Percentiles rank a stretch among this genome's conserved stretches.
Evolutionary conservation across 768 basidiomycete species (phyloP).

Genomic region (Lactarius vividus): DNA sequence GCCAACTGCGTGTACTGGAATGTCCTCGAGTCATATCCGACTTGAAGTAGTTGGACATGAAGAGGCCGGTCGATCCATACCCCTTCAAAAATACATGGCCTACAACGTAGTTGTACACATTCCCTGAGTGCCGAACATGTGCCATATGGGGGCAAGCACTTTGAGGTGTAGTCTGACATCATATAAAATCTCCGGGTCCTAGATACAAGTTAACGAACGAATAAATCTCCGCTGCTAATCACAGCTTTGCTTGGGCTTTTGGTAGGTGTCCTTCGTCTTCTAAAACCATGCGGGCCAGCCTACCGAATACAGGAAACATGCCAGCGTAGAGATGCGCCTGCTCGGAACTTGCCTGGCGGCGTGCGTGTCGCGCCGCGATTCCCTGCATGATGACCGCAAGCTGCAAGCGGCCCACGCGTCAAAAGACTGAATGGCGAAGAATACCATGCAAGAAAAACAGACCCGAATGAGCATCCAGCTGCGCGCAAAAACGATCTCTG

Average conservation of each 20-base stretch:
- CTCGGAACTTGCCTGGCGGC: conserved; percentile 88
- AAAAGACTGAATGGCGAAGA: conserved; percentile 15
- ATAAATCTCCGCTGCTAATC: background rate
- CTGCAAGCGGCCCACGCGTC: conserved; percentile 38
- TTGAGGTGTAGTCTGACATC: too few species aligned
- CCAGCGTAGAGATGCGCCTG: conserved; percentile 48
- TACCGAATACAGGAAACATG: conserved; percentile 61
- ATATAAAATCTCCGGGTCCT: too few species aligned
- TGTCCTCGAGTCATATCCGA: background rate
- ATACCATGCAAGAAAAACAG: conserved; percentile 29
- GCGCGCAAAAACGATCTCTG: conserved; percentile 73
- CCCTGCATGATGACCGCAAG: conserved; percentile 83
- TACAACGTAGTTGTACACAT: background rate
- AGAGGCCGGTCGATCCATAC: too few species aligned
- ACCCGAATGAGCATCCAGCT: conserved; percentile 88
- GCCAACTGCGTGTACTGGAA: too few species aligned
- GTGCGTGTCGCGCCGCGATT: conserved; percentile 82
- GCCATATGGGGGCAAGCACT: background rate
- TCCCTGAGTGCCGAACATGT: background rate
- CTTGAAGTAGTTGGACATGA: background rate
- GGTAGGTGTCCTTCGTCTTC: conserved; percentile 49
- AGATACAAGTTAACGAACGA: background rate
- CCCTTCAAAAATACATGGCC: too few species aligned
- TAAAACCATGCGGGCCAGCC: conserved; percentile 56
- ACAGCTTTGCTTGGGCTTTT: conserved; percentile 32